A percentile compares a stretch with the other conserved stretches of the same genome.
Evolutionary conservation across 2,329 filamentous ascomycete species (phyloP).

Genomic region (Fusarium kyushuense): DNA sequence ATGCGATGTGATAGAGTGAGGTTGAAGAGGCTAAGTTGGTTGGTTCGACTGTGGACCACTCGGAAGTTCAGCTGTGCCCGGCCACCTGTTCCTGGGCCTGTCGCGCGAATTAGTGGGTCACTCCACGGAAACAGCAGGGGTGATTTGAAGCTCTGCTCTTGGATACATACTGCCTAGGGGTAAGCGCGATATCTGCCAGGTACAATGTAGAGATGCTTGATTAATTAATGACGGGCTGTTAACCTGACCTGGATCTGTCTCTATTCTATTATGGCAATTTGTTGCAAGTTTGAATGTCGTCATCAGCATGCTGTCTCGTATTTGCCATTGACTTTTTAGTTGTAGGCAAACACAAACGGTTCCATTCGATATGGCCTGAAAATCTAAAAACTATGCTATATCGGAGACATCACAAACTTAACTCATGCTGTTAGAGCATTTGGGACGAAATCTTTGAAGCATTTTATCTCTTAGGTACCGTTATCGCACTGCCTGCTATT

Average conservation of each 20-base stretch:
- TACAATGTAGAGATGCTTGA: not conserved
- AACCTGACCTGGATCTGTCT: not conserved
- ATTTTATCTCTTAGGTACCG: too few relatives aligned
- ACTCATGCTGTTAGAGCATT: not conserved
- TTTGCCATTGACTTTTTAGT: not conserved
- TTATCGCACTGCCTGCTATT: not conserved
- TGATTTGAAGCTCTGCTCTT: conserved; percentile 20
- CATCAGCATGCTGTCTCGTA: not conserved
- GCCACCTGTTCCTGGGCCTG: not conserved
- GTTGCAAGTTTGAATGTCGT: not conserved
- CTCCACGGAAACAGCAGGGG: conserved; percentile 2
- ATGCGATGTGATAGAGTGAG: conserved; percentile 38
- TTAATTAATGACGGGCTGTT: not conserved
- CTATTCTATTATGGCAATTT: not conserved
- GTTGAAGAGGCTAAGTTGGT: conserved; percentile 50
- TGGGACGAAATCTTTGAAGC: not conserved
- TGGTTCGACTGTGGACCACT: conserved; percentile 32
- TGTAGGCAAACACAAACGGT: not conserved
- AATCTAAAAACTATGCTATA: not conserved
- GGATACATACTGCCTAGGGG: conserved; percentile 26
- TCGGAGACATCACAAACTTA: not conserved
- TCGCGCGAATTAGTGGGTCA: conserved; percentile 39
- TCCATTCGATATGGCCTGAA: not conserved
- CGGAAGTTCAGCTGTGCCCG: conserved; percentile 36
- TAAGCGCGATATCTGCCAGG: not conserved